These are phyloP conservation scores for Penicillium sp. DNA, from an alignment of 2,329 filamentous ascomycete genomes.

Conservation along the genomic window DNA sequence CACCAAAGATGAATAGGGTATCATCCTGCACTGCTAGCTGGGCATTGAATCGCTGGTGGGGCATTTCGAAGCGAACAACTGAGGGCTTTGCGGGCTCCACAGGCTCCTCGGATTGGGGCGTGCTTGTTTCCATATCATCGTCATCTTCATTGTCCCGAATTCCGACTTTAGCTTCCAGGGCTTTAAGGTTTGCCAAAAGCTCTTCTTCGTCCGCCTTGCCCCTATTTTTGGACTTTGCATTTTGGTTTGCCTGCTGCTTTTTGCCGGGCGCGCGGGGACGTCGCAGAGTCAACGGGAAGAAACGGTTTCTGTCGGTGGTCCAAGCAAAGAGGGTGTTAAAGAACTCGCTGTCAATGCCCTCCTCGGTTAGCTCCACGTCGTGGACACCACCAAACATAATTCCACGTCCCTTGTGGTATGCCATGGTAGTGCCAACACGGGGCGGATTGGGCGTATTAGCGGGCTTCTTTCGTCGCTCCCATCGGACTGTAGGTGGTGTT, in stretches of 20 bases:
- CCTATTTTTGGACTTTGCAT: constrained; percentile 59
- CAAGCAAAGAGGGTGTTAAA: constrained; percentile 90
- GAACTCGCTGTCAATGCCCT: constrained; percentile 95
- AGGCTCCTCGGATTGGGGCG: constrained; percentile 55
- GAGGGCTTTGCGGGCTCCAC: constrained; percentile 56
- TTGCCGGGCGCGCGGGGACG: constrained; percentile 69
- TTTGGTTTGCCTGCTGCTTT: constrained; percentile 49
- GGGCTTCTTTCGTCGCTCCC: constrained; percentile 91
- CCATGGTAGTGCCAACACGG: constrained; percentile 88
- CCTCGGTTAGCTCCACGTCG: constrained; percentile 85
- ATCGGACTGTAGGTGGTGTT: constrained; percentile 70
- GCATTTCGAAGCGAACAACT: constrained; percentile 73
- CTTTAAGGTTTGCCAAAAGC: constrained; percentile 78
- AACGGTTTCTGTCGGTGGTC: constrained; percentile 93
- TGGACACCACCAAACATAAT: constrained; percentile 94
- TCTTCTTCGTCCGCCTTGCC: constrained; percentile 91
- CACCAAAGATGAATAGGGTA: constrained; percentile 88
- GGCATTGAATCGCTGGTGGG: constrained; percentile 86
- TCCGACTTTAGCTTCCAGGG: constrained; percentile 72
- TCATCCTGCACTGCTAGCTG: constrained; percentile 90
- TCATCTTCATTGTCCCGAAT: constrained; percentile 54
- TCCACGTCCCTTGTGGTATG: constrained; percentile 86
- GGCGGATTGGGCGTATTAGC: constrained; percentile 81
- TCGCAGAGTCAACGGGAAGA: constrained; percentile 78
- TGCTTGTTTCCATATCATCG: constrained; percentile 38